phyloP scores from a whole-genome alignment of 2,329 filamentous ascomycete species.

The Colletotrichum musicola region DNA sequence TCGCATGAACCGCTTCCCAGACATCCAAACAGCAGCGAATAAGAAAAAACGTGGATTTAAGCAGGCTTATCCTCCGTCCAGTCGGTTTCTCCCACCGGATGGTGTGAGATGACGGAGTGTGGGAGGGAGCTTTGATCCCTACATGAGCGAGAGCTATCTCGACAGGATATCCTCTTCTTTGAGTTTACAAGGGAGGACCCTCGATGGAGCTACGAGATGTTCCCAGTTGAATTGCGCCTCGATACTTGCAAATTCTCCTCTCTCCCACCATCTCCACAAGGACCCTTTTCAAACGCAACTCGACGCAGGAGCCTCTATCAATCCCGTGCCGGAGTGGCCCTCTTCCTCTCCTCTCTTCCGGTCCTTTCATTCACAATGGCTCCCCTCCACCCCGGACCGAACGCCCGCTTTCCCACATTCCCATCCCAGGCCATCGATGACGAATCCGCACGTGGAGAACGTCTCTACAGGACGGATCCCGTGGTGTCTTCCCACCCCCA shows the following conservation, averaged over 20 bases:
- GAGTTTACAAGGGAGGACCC: not conserved
- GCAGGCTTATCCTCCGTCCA: slow-evolving; percentile 4
- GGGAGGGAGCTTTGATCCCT: slow-evolving; percentile 23
- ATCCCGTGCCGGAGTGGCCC: slow-evolving; percentile 2
- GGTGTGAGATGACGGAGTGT: not conserved
- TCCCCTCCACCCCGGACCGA: not conserved
- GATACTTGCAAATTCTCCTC: slow-evolving; percentile 19
- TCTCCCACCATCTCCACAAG: not conserved
- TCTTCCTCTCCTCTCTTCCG: not conserved
- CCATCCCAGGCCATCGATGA: slow-evolving; percentile 1
- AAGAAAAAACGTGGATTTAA: slow-evolving; percentile 8
- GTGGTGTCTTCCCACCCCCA: not conserved
- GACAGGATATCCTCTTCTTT: slow-evolving; percentile 5
- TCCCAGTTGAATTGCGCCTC: slow-evolving; percentile 10
- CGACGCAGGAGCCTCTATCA: slow-evolving; percentile 17
- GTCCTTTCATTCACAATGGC: not conserved
- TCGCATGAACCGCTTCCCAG: slow-evolving; percentile 6
- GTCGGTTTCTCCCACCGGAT: not conserved
- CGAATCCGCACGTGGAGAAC: slow-evolving; percentile 14
- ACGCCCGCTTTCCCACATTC: slow-evolving; percentile 13
- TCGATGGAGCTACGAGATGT: not conserved
- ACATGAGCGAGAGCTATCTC: not conserved
- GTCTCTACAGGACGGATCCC: not conserved
- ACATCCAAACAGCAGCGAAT: not conserved
- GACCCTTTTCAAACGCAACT: not conserved